Percentiles rank a stretch among this genome's conserved stretches.
Conservation (phyloP, 2,329 filamentous ascomycete genomes). For the Trichoderma lentiforme region DNA sequence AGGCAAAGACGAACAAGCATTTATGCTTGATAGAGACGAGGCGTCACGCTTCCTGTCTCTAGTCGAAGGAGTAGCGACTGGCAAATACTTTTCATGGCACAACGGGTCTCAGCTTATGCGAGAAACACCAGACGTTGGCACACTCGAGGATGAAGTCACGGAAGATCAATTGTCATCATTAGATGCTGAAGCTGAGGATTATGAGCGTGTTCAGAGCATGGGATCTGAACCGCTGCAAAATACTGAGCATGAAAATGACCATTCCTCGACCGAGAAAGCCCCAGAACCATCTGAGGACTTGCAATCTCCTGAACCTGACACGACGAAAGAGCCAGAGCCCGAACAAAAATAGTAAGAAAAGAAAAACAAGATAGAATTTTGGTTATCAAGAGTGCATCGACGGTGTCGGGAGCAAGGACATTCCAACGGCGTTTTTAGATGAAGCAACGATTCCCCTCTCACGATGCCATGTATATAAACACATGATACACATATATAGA, state of each 20-base stretch:
- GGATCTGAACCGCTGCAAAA: not conserved
- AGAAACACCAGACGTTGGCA: not conserved
- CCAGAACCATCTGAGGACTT: not conserved
- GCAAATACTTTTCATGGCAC: conserved; percentile 35
- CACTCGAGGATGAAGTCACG: not conserved
- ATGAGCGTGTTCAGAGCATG: not conserved
- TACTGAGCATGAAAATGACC: not conserved
- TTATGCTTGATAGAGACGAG: not conserved
- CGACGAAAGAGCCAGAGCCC: not conserved
- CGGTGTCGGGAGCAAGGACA: not conserved
- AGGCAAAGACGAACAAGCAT: not conserved
- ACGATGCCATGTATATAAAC: not conserved
- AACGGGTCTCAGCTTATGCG: conserved; percentile 31
- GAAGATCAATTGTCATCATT: not conserved
- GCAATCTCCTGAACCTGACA: not conserved
- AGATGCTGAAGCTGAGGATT: not conserved
- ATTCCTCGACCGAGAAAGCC: not conserved
- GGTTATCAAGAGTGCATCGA: not conserved
- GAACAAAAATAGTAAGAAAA: not conserved
- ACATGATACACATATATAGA: not conserved
- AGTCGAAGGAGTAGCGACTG: conserved; percentile 31
- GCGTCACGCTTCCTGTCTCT: conserved; percentile 27
- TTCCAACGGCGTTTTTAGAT: not conserved
- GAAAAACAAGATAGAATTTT: not conserved
- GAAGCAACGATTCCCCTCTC: conserved; percentile 4